A percentile compares a stretch with the other conserved stretches of the same genome.
phyloP scores from a whole-genome alignment of 208 protist species.

The Leishmania tarentolae region DNA sequence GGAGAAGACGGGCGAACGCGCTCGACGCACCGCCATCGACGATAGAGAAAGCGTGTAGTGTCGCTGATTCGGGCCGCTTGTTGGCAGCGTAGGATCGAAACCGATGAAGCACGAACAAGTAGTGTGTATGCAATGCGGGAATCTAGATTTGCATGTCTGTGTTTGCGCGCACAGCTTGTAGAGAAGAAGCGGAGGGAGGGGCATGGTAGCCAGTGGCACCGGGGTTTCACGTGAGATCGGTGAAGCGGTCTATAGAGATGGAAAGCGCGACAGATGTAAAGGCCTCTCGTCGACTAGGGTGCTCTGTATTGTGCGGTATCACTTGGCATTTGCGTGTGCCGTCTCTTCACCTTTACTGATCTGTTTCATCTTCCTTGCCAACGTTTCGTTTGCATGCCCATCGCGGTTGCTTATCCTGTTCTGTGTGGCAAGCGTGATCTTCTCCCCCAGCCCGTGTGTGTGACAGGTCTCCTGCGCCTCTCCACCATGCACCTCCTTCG shows the following conservation, averaged over 20 bases:
- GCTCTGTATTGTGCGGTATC: neutral
- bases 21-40: no score
- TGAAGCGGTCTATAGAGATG: neutral
- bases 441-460: neutral
- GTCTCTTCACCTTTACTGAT: neutral
- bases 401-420: neutral
- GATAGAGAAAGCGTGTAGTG: neutral
- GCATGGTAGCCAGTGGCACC: neutral
- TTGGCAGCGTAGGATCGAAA: neutral
- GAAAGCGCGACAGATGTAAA: neutral
- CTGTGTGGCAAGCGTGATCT: neutral
- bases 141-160: neutral
- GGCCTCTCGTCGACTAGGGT: neutral
- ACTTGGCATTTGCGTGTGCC: neutral
- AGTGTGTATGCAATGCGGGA: neutral
- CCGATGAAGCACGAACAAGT: neutral
- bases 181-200: neutral
- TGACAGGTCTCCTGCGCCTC: neutral
- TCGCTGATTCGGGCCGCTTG: neutral
- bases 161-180: neutral
- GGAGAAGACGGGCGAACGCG: neutral
- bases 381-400: no score
- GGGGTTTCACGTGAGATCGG: neutral
- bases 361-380: neutral
- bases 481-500: no score